Conservation (phyloP, 2,329 filamentous ascomycete genomes). For the Diaporthe sp. region DNA sequence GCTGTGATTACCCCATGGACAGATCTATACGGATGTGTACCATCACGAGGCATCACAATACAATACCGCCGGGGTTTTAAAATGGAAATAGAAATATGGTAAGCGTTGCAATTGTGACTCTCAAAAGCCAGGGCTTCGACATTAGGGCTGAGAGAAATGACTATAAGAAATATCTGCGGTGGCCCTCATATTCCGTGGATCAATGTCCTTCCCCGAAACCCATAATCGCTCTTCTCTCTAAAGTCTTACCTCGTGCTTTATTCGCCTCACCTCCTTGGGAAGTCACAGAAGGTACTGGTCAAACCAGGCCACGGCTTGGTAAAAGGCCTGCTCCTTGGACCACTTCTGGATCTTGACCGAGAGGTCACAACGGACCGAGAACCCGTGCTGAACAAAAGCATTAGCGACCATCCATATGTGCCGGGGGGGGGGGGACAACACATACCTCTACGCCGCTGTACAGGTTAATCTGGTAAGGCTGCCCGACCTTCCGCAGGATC, state of each 20-base stretch:
- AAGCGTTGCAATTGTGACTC: background rate
- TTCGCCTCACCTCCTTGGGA: background rate
- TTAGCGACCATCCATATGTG: background rate
- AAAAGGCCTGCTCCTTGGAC: slow-evolving; percentile 84
- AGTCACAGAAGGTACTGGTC: slow-evolving; percentile 63
- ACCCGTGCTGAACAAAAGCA: slow-evolving; percentile 72
- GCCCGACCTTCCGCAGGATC: slow-evolving; percentile 66
- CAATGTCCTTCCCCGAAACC: too few relatives aligned
- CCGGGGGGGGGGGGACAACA: background rate
- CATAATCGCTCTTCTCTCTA: background rate
- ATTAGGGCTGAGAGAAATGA: background rate
- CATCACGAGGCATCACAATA: too few relatives aligned
- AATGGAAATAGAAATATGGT: accelerated
- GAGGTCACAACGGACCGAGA: slow-evolving; percentile 75
- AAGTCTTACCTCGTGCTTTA: background rate
- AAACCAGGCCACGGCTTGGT: slow-evolving; percentile 83
- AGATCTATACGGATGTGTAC: background rate
- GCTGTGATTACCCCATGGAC: too few relatives aligned
- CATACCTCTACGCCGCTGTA: slow-evolving; percentile 62
- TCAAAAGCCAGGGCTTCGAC: background rate
- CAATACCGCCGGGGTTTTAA: background rate
- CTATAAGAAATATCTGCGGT: background rate
- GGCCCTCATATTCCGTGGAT: background rate
- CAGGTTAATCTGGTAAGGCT: slow-evolving; percentile 81
- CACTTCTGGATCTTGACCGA: slow-evolving; percentile 68